phyloP scores from a whole-genome alignment of 768 basidiomycete species.

The Pholiota conissans region DNA sequence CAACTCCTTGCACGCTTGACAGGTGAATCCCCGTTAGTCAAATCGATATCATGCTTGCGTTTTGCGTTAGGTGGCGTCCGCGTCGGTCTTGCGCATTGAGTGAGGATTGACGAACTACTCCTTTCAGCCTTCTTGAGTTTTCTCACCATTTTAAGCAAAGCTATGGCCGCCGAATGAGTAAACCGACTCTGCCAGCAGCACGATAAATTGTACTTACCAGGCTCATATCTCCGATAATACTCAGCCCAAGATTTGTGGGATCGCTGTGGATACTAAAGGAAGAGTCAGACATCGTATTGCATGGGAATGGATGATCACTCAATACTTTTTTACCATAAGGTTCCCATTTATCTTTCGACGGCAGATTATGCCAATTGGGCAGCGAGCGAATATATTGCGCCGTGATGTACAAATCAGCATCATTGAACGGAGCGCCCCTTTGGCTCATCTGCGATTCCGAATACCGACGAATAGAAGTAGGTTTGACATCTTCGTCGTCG shows the following conservation, averaged over 20 bases:
- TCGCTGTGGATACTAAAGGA: slow-evolving; percentile 53
- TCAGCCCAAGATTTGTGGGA: slow-evolving; percentile 61
- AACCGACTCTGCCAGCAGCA: background rate
- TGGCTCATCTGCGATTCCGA: slow-evolving; percentile 54
- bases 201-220: slow-evolving; percentile 30
- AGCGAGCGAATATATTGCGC: slow-evolving; percentile 58
- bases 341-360: slow-evolving; percentile 52
- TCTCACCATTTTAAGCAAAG: slow-evolving; percentile 34
- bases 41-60: slow-evolving; percentile 34
- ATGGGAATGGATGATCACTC: background rate
- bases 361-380: slow-evolving; percentile 42
- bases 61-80: slow-evolving; percentile 28
- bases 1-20: slow-evolving; percentile 22
- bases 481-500: slow-evolving; percentile 37
- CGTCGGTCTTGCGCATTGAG: slow-evolving; percentile 32
- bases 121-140: slow-evolving; percentile 34
- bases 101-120: slow-evolving; percentile 17
- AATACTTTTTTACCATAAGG: slow-evolving; percentile 51
- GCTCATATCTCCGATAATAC: slow-evolving; percentile 53
- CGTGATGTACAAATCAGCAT: slow-evolving; percentile 62
- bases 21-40: slow-evolving; percentile 21
- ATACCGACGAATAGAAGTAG: slow-evolving; percentile 29
- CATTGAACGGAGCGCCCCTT: slow-evolving; percentile 47
- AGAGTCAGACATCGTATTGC: too few relatives aligned
- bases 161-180: slow-evolving; percentile 20